Percentiles rank a stretch among this genome's conserved stretches.
Conservation (phyloP, 2,329 filamentous ascomycete genomes). For the Penicillium sp. region DNA sequence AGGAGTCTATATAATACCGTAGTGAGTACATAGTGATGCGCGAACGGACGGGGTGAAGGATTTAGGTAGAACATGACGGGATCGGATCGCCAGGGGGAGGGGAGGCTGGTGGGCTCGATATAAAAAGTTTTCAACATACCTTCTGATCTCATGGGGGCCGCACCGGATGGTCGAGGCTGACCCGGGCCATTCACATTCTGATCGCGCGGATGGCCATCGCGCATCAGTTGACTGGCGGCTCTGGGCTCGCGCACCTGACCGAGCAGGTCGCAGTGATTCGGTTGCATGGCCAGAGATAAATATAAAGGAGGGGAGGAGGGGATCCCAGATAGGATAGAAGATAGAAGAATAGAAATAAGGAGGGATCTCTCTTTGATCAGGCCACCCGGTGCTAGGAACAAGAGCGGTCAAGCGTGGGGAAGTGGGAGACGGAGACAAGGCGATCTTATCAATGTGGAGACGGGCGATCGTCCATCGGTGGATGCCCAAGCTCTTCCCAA, state of each 20-base stretch:
- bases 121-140: conserved; percentile 39
- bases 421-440: no score
- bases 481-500: conserved; percentile 23
- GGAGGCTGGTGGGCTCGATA: conserved; percentile 11
- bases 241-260: conserved; percentile 41
- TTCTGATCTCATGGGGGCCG: conserved; percentile 46
- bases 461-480: conserved; percentile 21
- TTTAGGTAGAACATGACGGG: conserved; percentile 19
- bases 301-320: neutral
- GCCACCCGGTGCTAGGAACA: conserved; percentile 23
- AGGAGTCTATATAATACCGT: conserved; percentile 73
- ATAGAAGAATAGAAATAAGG: conserved; percentile 5
- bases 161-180: conserved; percentile 42
- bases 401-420: conserved; percentile 32
- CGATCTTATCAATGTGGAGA: conserved; percentile 33
- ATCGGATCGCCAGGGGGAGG: conserved; percentile 17
- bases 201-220: conserved; percentile 39
- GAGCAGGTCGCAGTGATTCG: conserved; percentile 44
- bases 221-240: conserved; percentile 37
- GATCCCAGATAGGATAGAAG: conserved; percentile 6
- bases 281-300: conserved; percentile 38
- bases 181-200: conserved; percentile 21
- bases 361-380: conserved; percentile 14
- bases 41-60: neutral
- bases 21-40: conserved; percentile 47